Conservation (phyloP, 495 filamentous ascomycete species). For the Neurospora hispaniola region DNA sequence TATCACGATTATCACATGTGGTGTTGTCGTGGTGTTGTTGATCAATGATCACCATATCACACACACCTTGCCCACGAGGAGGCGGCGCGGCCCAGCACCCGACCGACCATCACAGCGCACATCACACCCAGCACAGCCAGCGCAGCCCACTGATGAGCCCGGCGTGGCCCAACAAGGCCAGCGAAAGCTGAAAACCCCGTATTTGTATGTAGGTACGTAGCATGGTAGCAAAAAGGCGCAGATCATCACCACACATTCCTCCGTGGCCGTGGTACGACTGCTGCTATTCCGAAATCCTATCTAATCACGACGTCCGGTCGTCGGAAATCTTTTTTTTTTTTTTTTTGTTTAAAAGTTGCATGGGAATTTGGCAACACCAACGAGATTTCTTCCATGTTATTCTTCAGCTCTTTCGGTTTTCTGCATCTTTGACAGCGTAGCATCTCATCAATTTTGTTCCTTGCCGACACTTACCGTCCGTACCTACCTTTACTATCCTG, state of each 20-base stretch:
- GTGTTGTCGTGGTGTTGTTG: not conserved
- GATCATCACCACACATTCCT: not conserved
- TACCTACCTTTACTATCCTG: not conserved
- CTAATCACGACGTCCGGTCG: not conserved
- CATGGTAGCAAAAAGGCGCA: not conserved
- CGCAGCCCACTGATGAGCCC: not conserved
- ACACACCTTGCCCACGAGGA: not conserved
- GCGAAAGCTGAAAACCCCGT: not conserved
- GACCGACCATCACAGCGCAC: not conserved
- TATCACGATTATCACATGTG: not conserved
- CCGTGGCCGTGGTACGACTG: not conserved
- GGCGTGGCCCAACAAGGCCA: not conserved
- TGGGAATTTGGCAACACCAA: not conserved
- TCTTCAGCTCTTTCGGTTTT: not conserved
- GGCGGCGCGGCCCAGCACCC: not conserved
- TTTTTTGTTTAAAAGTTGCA: not conserved
- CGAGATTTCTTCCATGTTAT: not conserved
- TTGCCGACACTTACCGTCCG: not conserved
- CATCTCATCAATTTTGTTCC: not conserved
- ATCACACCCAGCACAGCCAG: not conserved
- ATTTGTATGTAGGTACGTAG: not conserved
- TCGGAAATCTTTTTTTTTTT: not conserved
- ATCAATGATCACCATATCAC: not conserved
- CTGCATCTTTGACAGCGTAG: not conserved
- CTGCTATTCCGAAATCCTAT: not conserved